These are phyloP conservation scores for Elaeagnus macrophylla DNA, from an alignment of 306 rosid species.

Conservation along the genomic window DNA sequence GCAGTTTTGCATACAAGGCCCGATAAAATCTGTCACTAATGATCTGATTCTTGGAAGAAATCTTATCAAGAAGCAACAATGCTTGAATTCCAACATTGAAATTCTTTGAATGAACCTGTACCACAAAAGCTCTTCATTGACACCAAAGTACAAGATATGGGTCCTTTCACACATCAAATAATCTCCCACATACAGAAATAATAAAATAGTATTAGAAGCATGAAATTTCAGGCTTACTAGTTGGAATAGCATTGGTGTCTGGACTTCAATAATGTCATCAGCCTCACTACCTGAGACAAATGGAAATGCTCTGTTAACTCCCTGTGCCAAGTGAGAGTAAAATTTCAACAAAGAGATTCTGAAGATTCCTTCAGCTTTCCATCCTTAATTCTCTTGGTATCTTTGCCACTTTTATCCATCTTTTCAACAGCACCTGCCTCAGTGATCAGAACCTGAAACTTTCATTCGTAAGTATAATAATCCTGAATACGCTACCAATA, in stretches of 20 bases:
- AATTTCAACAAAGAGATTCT: slow-evolving; percentile 32
- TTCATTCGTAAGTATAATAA: too few relatives aligned
- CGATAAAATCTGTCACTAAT: slow-evolving; percentile 88
- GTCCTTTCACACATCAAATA: not conserved
- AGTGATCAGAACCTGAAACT: slow-evolving; percentile 60
- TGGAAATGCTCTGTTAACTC: slow-evolving; percentile 94
- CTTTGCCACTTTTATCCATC: slow-evolving; percentile 36
- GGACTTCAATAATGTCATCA: slow-evolving; percentile 81
- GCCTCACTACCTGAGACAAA: slow-evolving; percentile 76
- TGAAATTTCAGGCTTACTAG: slow-evolving; percentile 44
- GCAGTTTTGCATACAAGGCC: slow-evolving; percentile 76
- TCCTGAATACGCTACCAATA: too few relatives aligned
- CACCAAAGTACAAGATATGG: not conserved
- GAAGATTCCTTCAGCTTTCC: slow-evolving; percentile 21
- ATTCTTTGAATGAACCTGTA: slow-evolving; percentile 90
- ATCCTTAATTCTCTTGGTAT: slow-evolving; percentile 22
- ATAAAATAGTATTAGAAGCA: slow-evolving; percentile 2
- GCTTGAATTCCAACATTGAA: slow-evolving; percentile 94
- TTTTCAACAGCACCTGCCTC: slow-evolving; percentile 40
- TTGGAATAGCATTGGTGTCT: slow-evolving; percentile 87
- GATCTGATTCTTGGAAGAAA: slow-evolving; percentile 84
- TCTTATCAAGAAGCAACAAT: slow-evolving; percentile 88
- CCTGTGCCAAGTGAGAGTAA: slow-evolving; percentile 34
- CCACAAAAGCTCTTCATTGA: slow-evolving; percentile 16
- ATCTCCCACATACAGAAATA: not conserved